Conservation (phyloP, 306 rosid species). For the Cyclanthera cordifolia region DNA sequence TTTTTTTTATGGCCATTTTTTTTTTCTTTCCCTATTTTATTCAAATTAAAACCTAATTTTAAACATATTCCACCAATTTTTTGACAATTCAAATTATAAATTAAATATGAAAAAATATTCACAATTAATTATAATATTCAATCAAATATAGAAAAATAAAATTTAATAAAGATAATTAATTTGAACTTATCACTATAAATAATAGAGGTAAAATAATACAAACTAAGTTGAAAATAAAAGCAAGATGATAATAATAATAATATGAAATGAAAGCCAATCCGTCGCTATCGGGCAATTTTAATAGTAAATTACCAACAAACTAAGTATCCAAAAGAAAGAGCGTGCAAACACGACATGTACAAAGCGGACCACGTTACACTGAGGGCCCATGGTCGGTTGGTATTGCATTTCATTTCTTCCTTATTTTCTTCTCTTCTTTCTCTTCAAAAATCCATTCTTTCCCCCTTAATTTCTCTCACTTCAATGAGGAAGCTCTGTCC, state of each 20-base stretch:
- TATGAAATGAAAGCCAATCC: not conserved
- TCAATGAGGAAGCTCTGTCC: slow-evolving; percentile 89
- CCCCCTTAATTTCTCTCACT: not conserved
- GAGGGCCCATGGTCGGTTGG: slow-evolving; percentile 40
- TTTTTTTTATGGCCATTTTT: too few relatives aligned
- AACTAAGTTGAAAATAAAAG: not conserved
- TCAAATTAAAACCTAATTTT: too few relatives aligned
- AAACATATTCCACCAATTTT: too few relatives aligned
- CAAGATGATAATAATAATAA: not conserved
- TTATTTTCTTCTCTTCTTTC: not conserved
- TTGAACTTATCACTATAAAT: too few relatives aligned
- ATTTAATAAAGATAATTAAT: too few relatives aligned
- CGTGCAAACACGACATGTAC: slow-evolving; percentile 93
- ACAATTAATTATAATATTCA: too few relatives aligned
- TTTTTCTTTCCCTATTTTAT: too few relatives aligned
- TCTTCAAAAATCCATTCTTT: slow-evolving; percentile 11
- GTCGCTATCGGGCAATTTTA: not conserved
- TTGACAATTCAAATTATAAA: too few relatives aligned
- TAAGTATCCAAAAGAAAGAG: slow-evolving; percentile 25
- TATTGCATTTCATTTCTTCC: slow-evolving; percentile 11
- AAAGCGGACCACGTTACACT: slow-evolving; percentile 50
- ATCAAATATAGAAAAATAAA: too few relatives aligned
- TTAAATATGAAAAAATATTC: too few relatives aligned
- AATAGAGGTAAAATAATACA: too few relatives aligned
- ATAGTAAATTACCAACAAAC: slow-evolving; percentile 2